Evolutionary conservation across 306 rosid species (phyloP), one percentile per base, ranked within the genome.

Genomic region (Medicago lupulina): DNA sequence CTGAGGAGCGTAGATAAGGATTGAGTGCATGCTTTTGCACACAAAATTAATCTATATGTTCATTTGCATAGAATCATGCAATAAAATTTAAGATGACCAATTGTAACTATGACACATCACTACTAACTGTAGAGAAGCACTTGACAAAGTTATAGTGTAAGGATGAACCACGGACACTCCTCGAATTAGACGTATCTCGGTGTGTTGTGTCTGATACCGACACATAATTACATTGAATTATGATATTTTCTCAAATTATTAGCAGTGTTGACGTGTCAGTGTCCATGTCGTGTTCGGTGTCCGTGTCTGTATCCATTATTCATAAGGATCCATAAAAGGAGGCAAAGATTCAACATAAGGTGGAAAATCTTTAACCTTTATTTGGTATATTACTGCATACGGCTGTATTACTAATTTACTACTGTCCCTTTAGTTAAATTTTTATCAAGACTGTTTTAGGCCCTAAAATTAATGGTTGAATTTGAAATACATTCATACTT

Each of bases 261-360:
- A 25, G 2, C 28, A 2, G 28, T 25, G 28, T 25, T 3, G 28
- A 3, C 3, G 3, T 25, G n/a, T n/a, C n/a, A n/a, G n/a, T n/a
- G n/a, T n/a, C n/a, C n/a, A n/a, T n/a, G n/a, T n/a, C n/a, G n/a
- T 25, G 28, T 25, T 25, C 28, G 28, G 28, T 25, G 28, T 25
- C 28, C 2, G 28, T 1, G 28, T 25, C 28, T 25, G 28, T 25
- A 25, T 25, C n/a, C n/a, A n/a, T n/a, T n/a, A n/a, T n/a, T n/a
- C n/a, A n/a, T n/a, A n/a, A n/a, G 67, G 31, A 61, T 61, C 67
- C 41, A 61, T 61, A 61, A 61, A 61, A 61, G 66, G 38, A 50
- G 10, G 64, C 23, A 11, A 60, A 60, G 19, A 28, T 60, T 60
- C 66, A 60, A 60, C 40, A 9, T n/a, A 60, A 60, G 44, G 43